Evolutionary conservation across 345 rosid genomes (phyloP).

Genomic region (Psidium friedrichsthalianum): DNA sequence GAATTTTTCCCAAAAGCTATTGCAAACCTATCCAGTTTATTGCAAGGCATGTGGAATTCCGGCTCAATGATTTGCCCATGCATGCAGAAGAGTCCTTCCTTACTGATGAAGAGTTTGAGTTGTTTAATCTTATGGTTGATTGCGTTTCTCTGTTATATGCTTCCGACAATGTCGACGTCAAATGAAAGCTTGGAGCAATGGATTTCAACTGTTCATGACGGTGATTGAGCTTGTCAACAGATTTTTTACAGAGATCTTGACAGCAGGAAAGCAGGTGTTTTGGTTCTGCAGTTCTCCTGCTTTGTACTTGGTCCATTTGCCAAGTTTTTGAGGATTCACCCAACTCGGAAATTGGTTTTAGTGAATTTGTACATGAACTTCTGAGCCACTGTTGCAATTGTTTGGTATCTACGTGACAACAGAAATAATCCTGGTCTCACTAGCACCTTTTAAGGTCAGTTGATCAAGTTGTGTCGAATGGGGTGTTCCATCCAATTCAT

Average conservation of each 20-base stretch:
- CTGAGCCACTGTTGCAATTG: slow-evolving; percentile 52
- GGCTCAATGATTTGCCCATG: slow-evolving; percentile 13
- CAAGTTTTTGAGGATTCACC: slow-evolving; percentile 67
- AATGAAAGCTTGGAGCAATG: slow-evolving; percentile 68
- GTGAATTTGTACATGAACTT: slow-evolving; percentile 56
- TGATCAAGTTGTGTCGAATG: slow-evolving; percentile 56
- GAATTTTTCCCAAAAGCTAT: slow-evolving; percentile 38
- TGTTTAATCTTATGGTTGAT: slow-evolving; percentile 34
- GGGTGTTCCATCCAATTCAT: slow-evolving; percentile 67
- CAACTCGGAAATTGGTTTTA: slow-evolving; percentile 60
- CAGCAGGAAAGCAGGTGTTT: slow-evolving; percentile 20
- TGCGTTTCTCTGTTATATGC: slow-evolving; percentile 55
- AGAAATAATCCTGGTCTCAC: slow-evolving; percentile 10
- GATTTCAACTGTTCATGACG: slow-evolving; percentile 37
- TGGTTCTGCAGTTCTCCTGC: slow-evolving; percentile 43
- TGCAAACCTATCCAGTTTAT: slow-evolving; percentile 38
- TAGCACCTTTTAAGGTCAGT: slow-evolving; percentile 31
- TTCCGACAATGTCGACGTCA: slow-evolving; percentile 34
- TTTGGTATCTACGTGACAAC: slow-evolving; percentile 23
- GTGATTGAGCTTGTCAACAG: slow-evolving; percentile 43
- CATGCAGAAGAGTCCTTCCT: slow-evolving; percentile 7
- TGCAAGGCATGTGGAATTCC: slow-evolving; percentile 24
- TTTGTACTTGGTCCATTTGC: slow-evolving; percentile 72
- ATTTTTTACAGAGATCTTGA: slow-evolving; percentile 27
- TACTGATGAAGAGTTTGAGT: slow-evolving; percentile 34